Evolutionary conservation across 768 basidiomycete species (phyloP).

Genomic region (Termitomyces bulborhizus): DNA sequence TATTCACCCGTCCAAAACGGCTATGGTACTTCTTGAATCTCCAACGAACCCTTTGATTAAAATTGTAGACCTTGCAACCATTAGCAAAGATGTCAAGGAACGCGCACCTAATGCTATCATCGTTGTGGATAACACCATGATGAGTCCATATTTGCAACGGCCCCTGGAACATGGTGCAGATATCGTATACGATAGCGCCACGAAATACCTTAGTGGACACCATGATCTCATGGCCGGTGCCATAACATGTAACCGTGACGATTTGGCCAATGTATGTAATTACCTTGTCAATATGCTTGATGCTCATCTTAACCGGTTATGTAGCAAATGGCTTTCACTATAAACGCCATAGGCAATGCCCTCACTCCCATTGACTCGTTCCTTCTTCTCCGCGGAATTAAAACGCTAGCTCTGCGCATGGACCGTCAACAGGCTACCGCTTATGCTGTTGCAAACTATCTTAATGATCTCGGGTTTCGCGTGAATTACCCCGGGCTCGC

Average conservation of each 20-base stretch:
- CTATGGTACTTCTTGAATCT: slow-evolving; percentile 95
- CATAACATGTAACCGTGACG: slow-evolving; percentile 87
- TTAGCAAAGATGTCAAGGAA: slow-evolving; percentile 80
- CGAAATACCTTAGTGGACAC: slow-evolving; percentile 96
- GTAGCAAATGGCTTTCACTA: slow-evolving; percentile 83
- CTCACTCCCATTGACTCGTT: slow-evolving; percentile 95
- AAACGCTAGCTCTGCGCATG: slow-evolving; percentile 95
- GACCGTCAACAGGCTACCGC: slow-evolving; percentile 87
- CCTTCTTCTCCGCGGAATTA: slow-evolving; percentile 90
- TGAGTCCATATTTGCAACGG: slow-evolving; percentile 96
- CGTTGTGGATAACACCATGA: slow-evolving; percentile 98
- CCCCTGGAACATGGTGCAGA: slow-evolving; percentile 96
- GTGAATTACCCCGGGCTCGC: slow-evolving; percentile 91
- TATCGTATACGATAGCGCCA: slow-evolving; percentile 96
- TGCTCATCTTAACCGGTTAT: slow-evolving; percentile 7
- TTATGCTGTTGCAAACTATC: slow-evolving; percentile 79
- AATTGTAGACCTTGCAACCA: slow-evolving; percentile 82
- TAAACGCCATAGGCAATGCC: slow-evolving; percentile 92
- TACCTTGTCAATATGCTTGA: not conserved
- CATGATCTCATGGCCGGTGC: slow-evolving; percentile 99
- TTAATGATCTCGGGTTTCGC: slow-evolving; percentile 78
- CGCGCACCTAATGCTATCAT: slow-evolving; percentile 74
- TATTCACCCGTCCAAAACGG: slow-evolving; percentile 68
- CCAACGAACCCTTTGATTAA: slow-evolving; percentile 97
- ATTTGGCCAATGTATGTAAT: slow-evolving; percentile 68